Evolutionary conservation across 345 rosid species (phyloP).

Genomic region (Schrenkiella parvula): DNA sequence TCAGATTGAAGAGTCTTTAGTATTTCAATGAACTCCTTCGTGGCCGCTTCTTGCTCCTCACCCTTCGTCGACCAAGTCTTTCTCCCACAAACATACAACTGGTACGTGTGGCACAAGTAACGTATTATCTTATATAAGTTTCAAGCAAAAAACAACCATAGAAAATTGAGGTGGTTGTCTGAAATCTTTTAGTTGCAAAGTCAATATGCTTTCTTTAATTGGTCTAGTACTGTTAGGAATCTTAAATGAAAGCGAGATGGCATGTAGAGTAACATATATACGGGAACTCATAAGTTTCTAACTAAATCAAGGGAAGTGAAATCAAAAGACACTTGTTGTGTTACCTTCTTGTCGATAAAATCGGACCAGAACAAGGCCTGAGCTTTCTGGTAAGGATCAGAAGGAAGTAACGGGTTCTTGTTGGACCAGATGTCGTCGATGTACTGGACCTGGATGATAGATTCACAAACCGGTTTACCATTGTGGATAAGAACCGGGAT

Average conservation of each 20-base stretch:
- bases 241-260: too few species aligned
- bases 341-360: slow-evolving; percentile 18
- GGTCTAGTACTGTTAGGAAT: too few species aligned
- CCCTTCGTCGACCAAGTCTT: slow-evolving; percentile 22
- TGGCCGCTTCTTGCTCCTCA: slow-evolving; percentile 13
- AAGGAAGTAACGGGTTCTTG: not conserved
- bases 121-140: not conserved
- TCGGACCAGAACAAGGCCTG: slow-evolving; percentile 6
- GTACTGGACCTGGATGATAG: not conserved
- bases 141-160: not conserved
- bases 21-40: not conserved
- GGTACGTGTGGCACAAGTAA: not conserved
- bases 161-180: not conserved
- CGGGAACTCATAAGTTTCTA: too few species aligned
- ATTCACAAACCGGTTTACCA: slow-evolving; percentile 11
- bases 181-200: not conserved
- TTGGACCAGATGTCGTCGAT: slow-evolving; percentile 1
- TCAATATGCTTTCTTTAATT: not conserved
- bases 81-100: slow-evolving; percentile 15
- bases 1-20: slow-evolving; percentile 25
- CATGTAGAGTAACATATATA: too few species aligned
- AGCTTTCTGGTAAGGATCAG: slow-evolving; percentile 1
- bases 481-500: slow-evolving; percentile 8
- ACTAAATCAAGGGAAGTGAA: too few species aligned
- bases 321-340: too few species aligned